A percentile compares a stretch with the other conserved stretches of the same genome.
phyloP scores from a whole-genome alignment of 2,329 filamentous ascomycete genomes.

The Lasiodiplodia sp. region DNA sequence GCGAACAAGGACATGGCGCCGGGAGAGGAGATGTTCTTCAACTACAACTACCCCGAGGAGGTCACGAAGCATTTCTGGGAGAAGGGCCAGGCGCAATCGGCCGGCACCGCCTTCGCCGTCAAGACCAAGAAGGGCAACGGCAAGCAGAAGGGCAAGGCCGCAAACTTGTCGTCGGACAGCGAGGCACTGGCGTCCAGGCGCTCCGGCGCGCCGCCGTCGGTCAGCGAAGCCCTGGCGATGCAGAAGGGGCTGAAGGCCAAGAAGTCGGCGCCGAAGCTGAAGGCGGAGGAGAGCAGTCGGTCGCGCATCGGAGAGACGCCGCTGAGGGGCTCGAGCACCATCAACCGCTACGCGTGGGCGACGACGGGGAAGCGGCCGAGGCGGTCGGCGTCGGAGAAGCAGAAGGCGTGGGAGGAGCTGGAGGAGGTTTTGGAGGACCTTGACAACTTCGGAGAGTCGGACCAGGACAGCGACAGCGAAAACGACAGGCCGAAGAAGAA shows the following conservation, averaged over 20 bases:
- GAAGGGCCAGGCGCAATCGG: not conserved
- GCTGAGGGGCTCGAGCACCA: conserved; percentile 15
- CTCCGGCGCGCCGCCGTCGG: not conserved
- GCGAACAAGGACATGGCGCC: conserved; percentile 70
- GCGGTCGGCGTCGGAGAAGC: conserved; percentile 36
- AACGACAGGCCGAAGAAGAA: conserved; percentile 26
- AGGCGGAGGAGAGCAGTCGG: not conserved
- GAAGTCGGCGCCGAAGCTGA: not conserved
- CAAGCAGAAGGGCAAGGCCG: conserved; percentile 1
- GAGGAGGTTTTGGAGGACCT: conserved; percentile 29
- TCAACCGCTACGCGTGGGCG: conserved; percentile 21
- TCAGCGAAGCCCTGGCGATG: too few species aligned
- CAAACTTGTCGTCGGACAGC: conserved; percentile 5
- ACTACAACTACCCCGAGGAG: conserved; percentile 62
- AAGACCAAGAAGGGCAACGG: conserved; percentile 30
- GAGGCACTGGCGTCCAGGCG: not conserved
- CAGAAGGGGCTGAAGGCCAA: not conserved
- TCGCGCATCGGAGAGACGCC: conserved; percentile 1
- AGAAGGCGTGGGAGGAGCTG: conserved; percentile 34
- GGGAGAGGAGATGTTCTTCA: conserved; percentile 82
- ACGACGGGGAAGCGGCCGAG: conserved; percentile 32
- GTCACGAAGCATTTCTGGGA: conserved; percentile 25
- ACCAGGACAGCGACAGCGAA: conserved; percentile 9
- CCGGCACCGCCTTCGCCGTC: conserved; percentile 17
- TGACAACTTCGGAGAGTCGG: conserved; percentile 23